phyloP scores from a whole-genome alignment of 129 eudicot species.

The Flaveria trinervia region DNA sequence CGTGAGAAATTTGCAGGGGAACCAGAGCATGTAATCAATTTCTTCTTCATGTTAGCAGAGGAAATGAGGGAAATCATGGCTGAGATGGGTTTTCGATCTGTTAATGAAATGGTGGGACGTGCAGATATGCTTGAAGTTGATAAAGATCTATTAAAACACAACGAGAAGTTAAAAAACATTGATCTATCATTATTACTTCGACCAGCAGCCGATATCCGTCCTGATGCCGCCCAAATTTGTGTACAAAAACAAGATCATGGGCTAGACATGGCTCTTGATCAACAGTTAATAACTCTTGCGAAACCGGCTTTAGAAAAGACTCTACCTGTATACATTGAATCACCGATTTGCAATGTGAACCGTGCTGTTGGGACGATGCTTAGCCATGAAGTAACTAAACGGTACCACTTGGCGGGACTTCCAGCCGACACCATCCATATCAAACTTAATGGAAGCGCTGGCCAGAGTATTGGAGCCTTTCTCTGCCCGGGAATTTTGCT shows the following conservation, averaged over 20 bases:
- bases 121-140: constrained; percentile 95
- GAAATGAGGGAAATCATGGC: constrained; percentile 96
- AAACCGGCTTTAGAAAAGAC: constrained; percentile 75
- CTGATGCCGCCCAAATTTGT: constrained; percentile 88
- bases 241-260: constrained; percentile 96
- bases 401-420: constrained; percentile 69
- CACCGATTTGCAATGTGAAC: constrained; percentile 77
- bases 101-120: constrained; percentile 97
- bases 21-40: constrained; percentile 93
- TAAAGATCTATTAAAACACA: constrained; percentile 55
- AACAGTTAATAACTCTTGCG: constrained; percentile 62
- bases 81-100: constrained; percentile 65
- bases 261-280: constrained; percentile 90
- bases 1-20: constrained; percentile 94
- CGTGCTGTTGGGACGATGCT: constrained; percentile 99
- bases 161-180: constrained; percentile 76
- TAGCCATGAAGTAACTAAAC: constrained; percentile 95
- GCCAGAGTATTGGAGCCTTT: constrained; percentile 98
- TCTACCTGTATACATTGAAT: constrained; percentile 86
- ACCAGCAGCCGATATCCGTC: constrained; percentile 90
- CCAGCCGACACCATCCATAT: constrained; percentile 87
- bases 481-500: constrained; percentile 85
- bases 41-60: constrained; percentile 98
- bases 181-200: constrained; percentile 86
- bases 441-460: constrained; percentile 90